These are phyloP conservation scores for Closterium sp. DNA, from an alignment of 139 green algal genomes.

Conservation along the genomic window DNA sequence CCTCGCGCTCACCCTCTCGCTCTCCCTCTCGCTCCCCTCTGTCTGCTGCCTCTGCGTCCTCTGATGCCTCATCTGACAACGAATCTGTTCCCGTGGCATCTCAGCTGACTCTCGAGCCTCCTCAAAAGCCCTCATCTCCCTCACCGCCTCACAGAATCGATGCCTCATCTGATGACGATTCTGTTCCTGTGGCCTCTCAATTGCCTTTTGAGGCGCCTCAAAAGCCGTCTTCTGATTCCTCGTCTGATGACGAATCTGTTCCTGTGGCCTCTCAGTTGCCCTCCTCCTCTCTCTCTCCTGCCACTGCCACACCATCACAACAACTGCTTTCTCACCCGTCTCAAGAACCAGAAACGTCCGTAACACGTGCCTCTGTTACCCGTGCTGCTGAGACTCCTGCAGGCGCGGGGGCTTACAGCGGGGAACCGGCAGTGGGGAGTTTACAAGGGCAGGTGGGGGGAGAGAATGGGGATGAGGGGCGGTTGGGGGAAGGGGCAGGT, in stretches of 20 bases:
- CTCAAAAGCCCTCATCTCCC: too few relatives aligned
- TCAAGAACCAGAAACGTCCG: too few relatives aligned
- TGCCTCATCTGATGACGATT: too few relatives aligned
- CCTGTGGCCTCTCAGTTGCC: neutral
- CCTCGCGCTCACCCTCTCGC: too few relatives aligned
- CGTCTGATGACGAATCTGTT: neutral
- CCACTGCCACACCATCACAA: neutral
- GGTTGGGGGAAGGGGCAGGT: neutral
- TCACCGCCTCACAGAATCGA: too few relatives aligned
- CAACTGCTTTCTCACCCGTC: too few relatives aligned
- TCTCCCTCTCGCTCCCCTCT: too few relatives aligned
- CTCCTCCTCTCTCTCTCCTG: neutral
- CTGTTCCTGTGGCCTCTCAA: too few relatives aligned
- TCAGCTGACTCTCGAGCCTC: neutral
- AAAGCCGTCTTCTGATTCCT: neutral
- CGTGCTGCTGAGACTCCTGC: neutral
- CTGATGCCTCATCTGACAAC: neutral
- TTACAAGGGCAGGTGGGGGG: neutral
- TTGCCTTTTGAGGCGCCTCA: too few relatives aligned
- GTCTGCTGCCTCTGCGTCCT: neutral
- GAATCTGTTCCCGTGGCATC: neutral
- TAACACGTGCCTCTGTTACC: neutral
- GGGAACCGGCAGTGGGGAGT: neutral
- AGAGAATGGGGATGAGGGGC: neutral
- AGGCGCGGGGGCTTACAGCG: neutral